Base-by-base conservation (phyloP, 1,284 basidiomycete genomes). In the Microbotryomycetes sp. region DNA sequence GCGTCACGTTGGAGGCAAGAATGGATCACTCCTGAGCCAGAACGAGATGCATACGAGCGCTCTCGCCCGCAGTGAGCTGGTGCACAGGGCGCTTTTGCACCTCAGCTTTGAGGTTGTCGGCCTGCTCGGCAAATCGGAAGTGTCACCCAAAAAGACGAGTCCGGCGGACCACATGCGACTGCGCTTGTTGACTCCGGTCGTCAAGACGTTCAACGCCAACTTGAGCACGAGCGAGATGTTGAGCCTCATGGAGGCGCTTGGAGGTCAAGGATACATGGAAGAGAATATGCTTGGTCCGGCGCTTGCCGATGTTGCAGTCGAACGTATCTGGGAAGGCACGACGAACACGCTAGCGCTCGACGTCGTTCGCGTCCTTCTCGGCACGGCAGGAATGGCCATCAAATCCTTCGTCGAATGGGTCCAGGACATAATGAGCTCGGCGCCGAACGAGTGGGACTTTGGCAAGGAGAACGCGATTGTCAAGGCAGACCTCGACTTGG, bases 191-290 rank as follows among this genome's bases (percentile, higher is more conserved):
- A 89, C 86, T 0, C 84, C 86, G 3, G 81, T 84, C 0, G 77
- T 81, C 45, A 90, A 90, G 73, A 86, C 83, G 0, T 89, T 86
- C 72, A 79, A 81, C 3, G 81, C 87, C 6, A 83, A 86, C 61
- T 83, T 83, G 68, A 81, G 81, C 0, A 80, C 79, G 52, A 73
- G 79, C 0, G 84, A 81, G 4, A 84, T 88, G 78, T 83, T 86
- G 64, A 85, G 87, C 62, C 82, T 85, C 46, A 88, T 90, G 85
- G 79, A 83, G 46, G 78, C 83, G 4, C 77, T 89, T 3, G 88
- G 88, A 29, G 88, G 87, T 2, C 84, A 85, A 55, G 88, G 88
- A 0, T 90, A 89, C 70, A 89, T 90, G 86, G 85, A 88, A 69
- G 87, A 90, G 72, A 84, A 82, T 52, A 82, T 81, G 27, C 3